Percentiles rank a stretch among this genome's conserved stretches.
Conservation (phyloP, 2,329 filamentous ascomycete species). For the Colletotrichum kahawae region DNA sequence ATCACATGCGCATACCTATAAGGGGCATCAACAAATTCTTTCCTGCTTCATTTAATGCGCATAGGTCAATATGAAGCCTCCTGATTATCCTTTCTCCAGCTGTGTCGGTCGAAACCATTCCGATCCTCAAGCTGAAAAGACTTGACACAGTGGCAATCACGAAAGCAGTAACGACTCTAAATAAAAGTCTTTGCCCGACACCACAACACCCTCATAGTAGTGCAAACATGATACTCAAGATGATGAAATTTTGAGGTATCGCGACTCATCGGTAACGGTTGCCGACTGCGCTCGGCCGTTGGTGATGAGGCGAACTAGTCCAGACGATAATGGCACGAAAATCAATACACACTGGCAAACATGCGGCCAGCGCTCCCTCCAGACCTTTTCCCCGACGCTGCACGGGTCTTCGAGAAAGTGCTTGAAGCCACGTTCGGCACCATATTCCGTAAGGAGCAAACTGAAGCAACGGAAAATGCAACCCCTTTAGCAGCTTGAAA, state of each 20-base stretch:
- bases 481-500: neutral
- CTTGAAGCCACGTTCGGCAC: neutral
- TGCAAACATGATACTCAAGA: neutral
- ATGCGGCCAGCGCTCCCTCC: neutral
- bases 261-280: neutral
- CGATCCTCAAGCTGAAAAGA: neutral
- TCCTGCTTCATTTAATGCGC: neutral
- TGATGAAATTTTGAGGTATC: neutral
- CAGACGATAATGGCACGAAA: neutral
- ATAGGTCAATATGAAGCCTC: neutral
- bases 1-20: neutral
- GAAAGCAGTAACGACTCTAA: neutral
- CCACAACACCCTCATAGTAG: neutral
- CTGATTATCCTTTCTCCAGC: neutral
- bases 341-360: neutral
- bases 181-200: neutral
- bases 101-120: neutral
- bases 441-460: neutral
- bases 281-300: constrained; percentile 1
- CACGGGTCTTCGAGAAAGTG: neutral
- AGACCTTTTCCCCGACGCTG: neutral
- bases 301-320: neutral
- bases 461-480: neutral
- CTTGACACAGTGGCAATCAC: neutral
- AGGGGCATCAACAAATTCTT: neutral